Evolutionary conservation across 1,284 basidiomycete genomes (phyloP), one percentile per base, ranked within the genome.

Genomic region (Pulchroboletus neoregius): DNA sequence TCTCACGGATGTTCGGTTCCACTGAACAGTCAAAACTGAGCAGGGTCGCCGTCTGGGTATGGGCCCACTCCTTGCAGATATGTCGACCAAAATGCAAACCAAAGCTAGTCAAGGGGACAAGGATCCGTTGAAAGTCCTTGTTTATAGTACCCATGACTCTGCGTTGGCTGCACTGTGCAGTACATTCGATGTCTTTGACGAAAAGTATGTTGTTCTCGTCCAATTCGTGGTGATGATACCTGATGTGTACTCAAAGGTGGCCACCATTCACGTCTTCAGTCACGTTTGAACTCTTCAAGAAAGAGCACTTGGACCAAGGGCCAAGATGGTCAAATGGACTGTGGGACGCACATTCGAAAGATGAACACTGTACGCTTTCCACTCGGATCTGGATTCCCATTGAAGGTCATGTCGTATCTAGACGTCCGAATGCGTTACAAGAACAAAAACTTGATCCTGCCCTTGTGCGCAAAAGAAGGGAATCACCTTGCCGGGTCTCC

Each of bases 391-490:
- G 8, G 4, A n/a, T n/a, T 15, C 11, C 24, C 12, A 18, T 18
- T 45, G 36, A 42, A 18, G 22, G 27, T 2, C 7, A 5, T 6
- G 22, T 33, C 18, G 23, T n/a, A 38, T 41, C n/a, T 57, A 88
- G 85, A 80, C 55, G 73, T 92, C 26, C 79, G 89, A 6, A 79
- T 88, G 72, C 77, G 88, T 20, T 89, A 90, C 58, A 84, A 88
- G 63, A 87, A 89, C 68, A 71, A 75, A 48, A 78, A 77, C 53
- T 68, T 91, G 64, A 48, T 68, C 1, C 68, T 91, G 6, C 87
- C 89, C 0, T 5, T 30, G 5, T 92, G 89, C 55, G 78, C 81
- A 1, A 74, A 74, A 2, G 68, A 76, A 43, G 84, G 83, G 4
- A 76, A 86, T 49, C 89, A 92, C 56, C 70, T 86, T 8, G 69